Conservation (phyloP, 2,329 filamentous ascomycete genomes). For the Epichloe scottii region DNA sequence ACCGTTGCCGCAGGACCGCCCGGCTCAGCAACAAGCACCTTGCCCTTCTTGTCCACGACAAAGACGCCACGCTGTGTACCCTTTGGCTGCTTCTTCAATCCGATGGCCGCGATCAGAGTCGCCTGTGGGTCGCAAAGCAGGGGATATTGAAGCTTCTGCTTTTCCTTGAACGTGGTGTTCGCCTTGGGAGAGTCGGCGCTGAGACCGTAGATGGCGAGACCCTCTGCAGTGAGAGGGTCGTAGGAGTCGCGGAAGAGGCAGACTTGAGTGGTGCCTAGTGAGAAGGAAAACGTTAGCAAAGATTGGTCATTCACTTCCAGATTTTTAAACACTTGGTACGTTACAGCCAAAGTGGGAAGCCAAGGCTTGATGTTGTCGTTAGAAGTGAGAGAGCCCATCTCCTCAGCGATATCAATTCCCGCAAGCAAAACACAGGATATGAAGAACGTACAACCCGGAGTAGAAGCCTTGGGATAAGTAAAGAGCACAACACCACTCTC, state of each 20-base stretch:
- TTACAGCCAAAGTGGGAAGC: no score
- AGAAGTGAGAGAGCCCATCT: background rate
- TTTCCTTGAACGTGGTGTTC: slow-evolving; percentile 85
- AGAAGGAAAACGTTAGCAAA: background rate
- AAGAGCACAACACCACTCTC: slow-evolving; percentile 81
- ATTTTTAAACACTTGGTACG: no score
- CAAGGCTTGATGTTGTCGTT: no score
- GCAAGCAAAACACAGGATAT: background rate
- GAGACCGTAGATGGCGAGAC: slow-evolving; percentile 80
- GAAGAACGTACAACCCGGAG: slow-evolving; percentile 71
- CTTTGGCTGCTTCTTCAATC: slow-evolving; percentile 74
- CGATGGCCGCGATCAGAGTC: slow-evolving; percentile 71
- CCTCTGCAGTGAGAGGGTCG: slow-evolving; percentile 59
- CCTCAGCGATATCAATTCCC: slow-evolving; percentile 1
- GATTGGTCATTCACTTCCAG: background rate
- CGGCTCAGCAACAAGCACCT: slow-evolving; percentile 60
- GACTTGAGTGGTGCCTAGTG: slow-evolving; percentile 75
- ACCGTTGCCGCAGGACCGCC: slow-evolving; percentile 71
- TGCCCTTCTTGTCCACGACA: slow-evolving; percentile 69
- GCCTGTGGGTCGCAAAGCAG: slow-evolving; percentile 72
- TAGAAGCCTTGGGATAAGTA: slow-evolving; percentile 91
- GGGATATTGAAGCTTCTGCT: slow-evolving; percentile 79
- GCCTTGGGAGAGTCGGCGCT: slow-evolving; percentile 79
- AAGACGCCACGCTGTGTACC: slow-evolving; percentile 82
- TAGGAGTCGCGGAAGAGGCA: slow-evolving; percentile 89